Percentiles rank a stretch among this genome's conserved stretches.
Conservation (phyloP, 192 early-diverging fungal species). For the Coemansia sp. region DNA sequence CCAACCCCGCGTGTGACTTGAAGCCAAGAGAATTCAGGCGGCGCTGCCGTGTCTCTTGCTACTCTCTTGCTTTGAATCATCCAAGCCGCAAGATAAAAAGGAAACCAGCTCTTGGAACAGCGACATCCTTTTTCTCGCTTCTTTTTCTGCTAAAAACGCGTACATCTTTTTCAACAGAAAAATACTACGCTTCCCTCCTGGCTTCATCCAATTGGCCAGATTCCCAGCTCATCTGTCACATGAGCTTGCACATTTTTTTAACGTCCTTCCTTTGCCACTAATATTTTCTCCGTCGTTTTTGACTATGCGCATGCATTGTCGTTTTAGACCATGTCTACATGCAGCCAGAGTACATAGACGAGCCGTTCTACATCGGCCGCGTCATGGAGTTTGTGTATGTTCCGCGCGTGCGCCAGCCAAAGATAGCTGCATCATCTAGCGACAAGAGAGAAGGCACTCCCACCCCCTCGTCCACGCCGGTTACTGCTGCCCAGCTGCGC, state of each 20-base stretch:
- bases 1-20: neutral
- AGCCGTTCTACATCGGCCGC: slow-evolving; percentile 76
- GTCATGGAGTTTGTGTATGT: slow-evolving; percentile 71
- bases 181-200: neutral
- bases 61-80: neutral
- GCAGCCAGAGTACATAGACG: slow-evolving; percentile 68
- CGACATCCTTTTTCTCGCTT: neutral
- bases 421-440: slow-evolving; percentile 33
- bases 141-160: neutral
- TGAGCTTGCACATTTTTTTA: neutral
- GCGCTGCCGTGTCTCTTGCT: no score
- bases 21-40: neutral
- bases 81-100: neutral
- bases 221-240: neutral
- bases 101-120: neutral
- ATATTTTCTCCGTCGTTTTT: neutral
- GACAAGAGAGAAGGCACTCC: slow-evolving; percentile 17
- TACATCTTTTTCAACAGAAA: neutral
- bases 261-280: no score
- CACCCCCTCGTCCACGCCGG: slow-evolving; percentile 19
- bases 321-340: slow-evolving; percentile 74
- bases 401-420: slow-evolving; percentile 52
- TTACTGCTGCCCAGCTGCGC: slow-evolving; percentile 25
- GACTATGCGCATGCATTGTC: neutral
- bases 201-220: neutral